Percentiles rank a stretch among this genome's conserved stretches.
phyloP scores from a whole-genome alignment of 1,139 yeast genomes.

The Torulaspora globosa region DNA sequence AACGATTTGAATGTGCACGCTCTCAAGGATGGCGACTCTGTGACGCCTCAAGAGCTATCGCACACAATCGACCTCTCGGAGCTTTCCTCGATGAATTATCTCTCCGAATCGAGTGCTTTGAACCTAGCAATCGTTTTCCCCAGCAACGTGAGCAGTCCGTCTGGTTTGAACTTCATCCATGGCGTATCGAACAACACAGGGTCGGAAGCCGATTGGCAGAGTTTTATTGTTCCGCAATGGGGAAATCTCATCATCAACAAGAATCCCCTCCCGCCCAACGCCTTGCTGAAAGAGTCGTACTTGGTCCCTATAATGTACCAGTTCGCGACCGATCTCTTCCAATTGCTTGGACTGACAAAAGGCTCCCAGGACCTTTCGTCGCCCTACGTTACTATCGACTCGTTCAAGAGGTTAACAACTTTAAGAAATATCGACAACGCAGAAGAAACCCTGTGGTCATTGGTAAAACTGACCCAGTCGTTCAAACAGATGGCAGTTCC shows the following conservation, averaged over 20 bases:
- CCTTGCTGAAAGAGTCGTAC: slow-evolving; percentile 43
- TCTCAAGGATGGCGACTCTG: slow-evolving; percentile 42
- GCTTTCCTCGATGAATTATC: slow-evolving; percentile 34
- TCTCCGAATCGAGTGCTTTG: slow-evolving; percentile 27
- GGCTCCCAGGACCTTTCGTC: slow-evolving; percentile 44
- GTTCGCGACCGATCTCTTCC: slow-evolving; percentile 71
- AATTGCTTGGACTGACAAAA: slow-evolving; percentile 64
- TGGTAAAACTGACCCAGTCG: slow-evolving; percentile 61
- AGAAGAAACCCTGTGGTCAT: slow-evolving; percentile 61
- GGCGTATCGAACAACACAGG: slow-evolving; percentile 40
- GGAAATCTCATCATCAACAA: slow-evolving; percentile 65
- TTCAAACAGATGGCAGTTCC: slow-evolving; percentile 83
- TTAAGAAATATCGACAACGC: slow-evolving; percentile 51
- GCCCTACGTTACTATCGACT: slow-evolving; percentile 60
- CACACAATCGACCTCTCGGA: slow-evolving; percentile 40
- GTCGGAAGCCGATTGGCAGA: slow-evolving; percentile 42
- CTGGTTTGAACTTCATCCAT: slow-evolving; percentile 26
- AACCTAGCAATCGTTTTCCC: slow-evolving; percentile 36
- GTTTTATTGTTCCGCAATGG: slow-evolving; percentile 88
- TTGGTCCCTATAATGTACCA: slow-evolving; percentile 58
- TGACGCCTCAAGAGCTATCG: slow-evolving; percentile 36
- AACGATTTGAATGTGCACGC: slow-evolving; percentile 40
- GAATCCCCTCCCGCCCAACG: slow-evolving; percentile 35
- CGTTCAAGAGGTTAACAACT: slow-evolving; percentile 52
- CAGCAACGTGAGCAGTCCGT: slow-evolving; percentile 20